Conservation (phyloP, 768 basidiomycete species). For the Hygrocybe punicea region DNA sequence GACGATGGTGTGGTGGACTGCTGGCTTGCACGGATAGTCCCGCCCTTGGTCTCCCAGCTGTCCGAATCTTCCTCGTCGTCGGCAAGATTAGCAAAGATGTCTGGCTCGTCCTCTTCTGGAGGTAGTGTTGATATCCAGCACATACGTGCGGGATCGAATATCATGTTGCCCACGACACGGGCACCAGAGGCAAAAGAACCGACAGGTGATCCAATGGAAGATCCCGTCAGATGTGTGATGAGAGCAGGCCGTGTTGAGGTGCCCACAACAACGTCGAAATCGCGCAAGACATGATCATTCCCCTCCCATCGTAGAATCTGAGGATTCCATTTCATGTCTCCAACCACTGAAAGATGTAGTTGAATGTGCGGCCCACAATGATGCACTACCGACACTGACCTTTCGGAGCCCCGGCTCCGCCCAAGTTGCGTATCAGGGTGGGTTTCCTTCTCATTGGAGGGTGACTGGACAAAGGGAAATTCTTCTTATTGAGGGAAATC, state of each 20-base stretch:
- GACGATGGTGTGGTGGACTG: slow-evolving; percentile 33
- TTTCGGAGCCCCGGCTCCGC: slow-evolving; percentile 64
- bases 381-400: slow-evolving; percentile 43
- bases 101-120: slow-evolving; percentile 89
- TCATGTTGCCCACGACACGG: slow-evolving; percentile 95
- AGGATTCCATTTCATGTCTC: slow-evolving; percentile 98
- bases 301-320: slow-evolving; percentile 90
- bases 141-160: slow-evolving; percentile 92
- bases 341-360: slow-evolving; percentile 61
- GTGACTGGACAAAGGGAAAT: slow-evolving; percentile 42
- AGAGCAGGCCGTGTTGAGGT: slow-evolving; percentile 90
- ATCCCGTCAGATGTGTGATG: slow-evolving; percentile 89
- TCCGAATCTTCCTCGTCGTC: slow-evolving; percentile 85
- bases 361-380: neutral
- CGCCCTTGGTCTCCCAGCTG: slow-evolving; percentile 68
- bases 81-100: slow-evolving; percentile 89
- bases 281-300: slow-evolving; percentile 86
- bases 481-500: slow-evolving; percentile 49
- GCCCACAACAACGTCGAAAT: slow-evolving; percentile 81
- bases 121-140: slow-evolving; percentile 87
- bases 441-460: slow-evolving; percentile 65
- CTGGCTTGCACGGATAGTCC: slow-evolving; percentile 69
- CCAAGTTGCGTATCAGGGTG: slow-evolving; percentile 82
- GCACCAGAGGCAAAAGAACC: slow-evolving; percentile 73
- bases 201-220: slow-evolving; percentile 77